phyloP scores from a whole-genome alignment of 768 basidiomycete species.

The Pholiota microspora region DNA sequence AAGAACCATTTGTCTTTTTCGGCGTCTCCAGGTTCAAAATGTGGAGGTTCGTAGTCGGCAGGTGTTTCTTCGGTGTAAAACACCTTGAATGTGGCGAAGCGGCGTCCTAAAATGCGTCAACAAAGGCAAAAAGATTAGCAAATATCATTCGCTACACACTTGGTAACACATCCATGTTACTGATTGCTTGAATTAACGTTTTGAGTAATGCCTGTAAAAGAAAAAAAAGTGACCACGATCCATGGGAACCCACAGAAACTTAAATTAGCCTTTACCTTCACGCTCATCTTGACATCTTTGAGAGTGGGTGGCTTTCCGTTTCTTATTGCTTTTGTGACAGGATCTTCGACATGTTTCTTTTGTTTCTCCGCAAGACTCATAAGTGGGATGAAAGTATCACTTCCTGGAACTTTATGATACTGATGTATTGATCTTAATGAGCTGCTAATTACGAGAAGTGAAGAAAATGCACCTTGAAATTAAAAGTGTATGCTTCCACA shows the following conservation, averaged over 20 bases:
- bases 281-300: slow-evolving; percentile 76
- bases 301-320: slow-evolving; percentile 69
- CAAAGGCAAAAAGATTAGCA: not conserved
- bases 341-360: slow-evolving; percentile 44
- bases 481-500: slow-evolving; percentile 86
- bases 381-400: slow-evolving; percentile 57
- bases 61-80: slow-evolving; percentile 83
- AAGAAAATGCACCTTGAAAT: slow-evolving; percentile 64
- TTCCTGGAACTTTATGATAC: slow-evolving; percentile 72
- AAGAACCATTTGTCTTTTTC: slow-evolving; percentile 80
- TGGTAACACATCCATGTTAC: slow-evolving; percentile 77
- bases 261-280: slow-evolving; percentile 63
- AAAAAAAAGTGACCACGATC: not conserved
- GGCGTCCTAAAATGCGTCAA: slow-evolving; percentile 48
- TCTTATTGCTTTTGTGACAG: slow-evolving; percentile 55
- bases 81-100: slow-evolving; percentile 86
- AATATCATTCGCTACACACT: slow-evolving; percentile 42
- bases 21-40: slow-evolving; percentile 70
- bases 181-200: slow-evolving; percentile 74
- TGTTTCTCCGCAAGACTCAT: slow-evolving; percentile 69
- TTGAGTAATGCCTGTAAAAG: slow-evolving; percentile 62
- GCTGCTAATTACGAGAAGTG: too few species aligned
- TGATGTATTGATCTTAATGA: too few species aligned
- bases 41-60: slow-evolving; percentile 79
- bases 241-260: not conserved